Evolutionary conservation across 164 flowering plant genomes (phyloP).

Genomic region (grape (Vitis vinifera)): ASM3070453v1 NC_081815.1:344501-345000

Average conservation of each 20-base stretch:
- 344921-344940: not conserved
- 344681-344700: no score
- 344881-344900: not conserved
- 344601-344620: not conserved
- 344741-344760: no score
- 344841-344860: not conserved
- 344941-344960: not conserved
- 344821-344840: no score
- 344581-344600: not conserved
- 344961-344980: not conserved
- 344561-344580: slow-evolving; percentile 96
- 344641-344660: not conserved
- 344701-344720: no score
- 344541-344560: slow-evolving; percentile 76
- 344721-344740: no score
- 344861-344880: not conserved
- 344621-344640: not conserved
- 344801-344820: no score
- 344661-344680: no score
- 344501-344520: slow-evolving; percentile 53
- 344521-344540: slow-evolving; percentile 50
- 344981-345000: slow-evolving; percentile 61
- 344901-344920: not conserved
- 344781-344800: no score
- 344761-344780: no score